phyloP scores from a whole-genome alignment of 2,329 filamentous ascomycete species.

The Keithomyces neogunnii region DNA sequence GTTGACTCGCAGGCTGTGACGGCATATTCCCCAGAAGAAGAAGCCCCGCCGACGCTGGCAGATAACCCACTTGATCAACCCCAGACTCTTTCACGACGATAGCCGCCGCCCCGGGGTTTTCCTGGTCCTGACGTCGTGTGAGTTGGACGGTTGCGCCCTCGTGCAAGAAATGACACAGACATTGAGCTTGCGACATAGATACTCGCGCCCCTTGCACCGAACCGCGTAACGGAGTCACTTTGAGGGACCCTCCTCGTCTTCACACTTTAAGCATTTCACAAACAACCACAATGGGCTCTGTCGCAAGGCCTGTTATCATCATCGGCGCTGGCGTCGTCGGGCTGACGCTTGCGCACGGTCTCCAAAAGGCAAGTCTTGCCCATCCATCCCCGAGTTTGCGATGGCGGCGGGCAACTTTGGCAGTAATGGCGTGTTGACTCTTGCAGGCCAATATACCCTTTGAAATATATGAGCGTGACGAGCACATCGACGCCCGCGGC shows the following conservation, averaged over 20 bases:
- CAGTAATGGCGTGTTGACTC: not conserved
- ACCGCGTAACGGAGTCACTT: not conserved
- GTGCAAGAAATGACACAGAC: not conserved
- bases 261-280: not conserved
- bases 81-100: not conserved
- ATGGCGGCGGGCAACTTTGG: not conserved
- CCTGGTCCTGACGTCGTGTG: not conserved
- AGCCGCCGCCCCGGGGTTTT: not conserved
- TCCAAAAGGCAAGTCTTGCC: conserved; percentile 20
- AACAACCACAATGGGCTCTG: conserved; percentile 4
- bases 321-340: conserved; percentile 29
- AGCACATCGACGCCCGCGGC: conserved; percentile 17
- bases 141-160: not conserved
- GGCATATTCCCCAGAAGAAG: no score
- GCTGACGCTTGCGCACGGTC: conserved; percentile 26
- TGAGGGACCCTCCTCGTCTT: not conserved
- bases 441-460: conserved; percentile 21
- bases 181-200: not conserved
- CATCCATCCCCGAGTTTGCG: not conserved
- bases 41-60: not conserved
- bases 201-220: not conserved
- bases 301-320: conserved; percentile 23
- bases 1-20: not conserved
- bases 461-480: conserved; percentile 22
- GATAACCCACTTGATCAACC: not conserved